These are phyloP conservation scores for Spongospora subterranea DNA, from an alignment of 208 protist species.

Conservation along the genomic window DNA sequence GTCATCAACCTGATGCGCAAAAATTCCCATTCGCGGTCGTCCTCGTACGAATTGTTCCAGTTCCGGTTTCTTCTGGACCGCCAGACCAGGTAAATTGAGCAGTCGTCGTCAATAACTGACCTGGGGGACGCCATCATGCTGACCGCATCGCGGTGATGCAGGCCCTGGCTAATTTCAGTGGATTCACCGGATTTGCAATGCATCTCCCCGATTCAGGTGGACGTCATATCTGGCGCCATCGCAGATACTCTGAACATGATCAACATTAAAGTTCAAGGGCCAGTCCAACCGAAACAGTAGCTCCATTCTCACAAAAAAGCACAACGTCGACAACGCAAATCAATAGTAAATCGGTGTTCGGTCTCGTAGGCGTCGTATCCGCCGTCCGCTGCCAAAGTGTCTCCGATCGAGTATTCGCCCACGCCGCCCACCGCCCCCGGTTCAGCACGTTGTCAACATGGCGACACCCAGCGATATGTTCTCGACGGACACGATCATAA, in stretches of 20 bases:
- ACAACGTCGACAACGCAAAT: too few relatives aligned
- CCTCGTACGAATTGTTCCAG: background rate
- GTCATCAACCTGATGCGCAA: background rate
- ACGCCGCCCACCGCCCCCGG: background rate
- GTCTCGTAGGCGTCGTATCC: background rate
- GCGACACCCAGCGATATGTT: background rate
- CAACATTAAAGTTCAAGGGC: background rate
- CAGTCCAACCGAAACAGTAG: too few relatives aligned
- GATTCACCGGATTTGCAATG: background rate
- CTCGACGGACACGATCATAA: background rate
- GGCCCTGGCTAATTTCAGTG: background rate
- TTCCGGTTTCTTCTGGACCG: background rate
- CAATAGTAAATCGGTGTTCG: background rate
- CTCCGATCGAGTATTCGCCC: background rate
- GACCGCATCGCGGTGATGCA: too few relatives aligned
- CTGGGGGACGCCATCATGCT: background rate
- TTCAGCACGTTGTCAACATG: background rate
- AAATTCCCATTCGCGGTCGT: background rate
- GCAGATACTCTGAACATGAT: background rate
- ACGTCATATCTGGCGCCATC: background rate
- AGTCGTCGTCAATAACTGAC: background rate
- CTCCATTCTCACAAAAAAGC: too few relatives aligned
- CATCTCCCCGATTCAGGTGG: background rate
- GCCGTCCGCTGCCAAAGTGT: background rate
- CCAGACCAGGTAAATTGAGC: background rate